Percentiles rank a stretch among this genome's conserved stretches.
Evolutionary conservation across 352 stramenopile species (phyloP).

Genomic region (Globisporangium radiosum): DNA sequence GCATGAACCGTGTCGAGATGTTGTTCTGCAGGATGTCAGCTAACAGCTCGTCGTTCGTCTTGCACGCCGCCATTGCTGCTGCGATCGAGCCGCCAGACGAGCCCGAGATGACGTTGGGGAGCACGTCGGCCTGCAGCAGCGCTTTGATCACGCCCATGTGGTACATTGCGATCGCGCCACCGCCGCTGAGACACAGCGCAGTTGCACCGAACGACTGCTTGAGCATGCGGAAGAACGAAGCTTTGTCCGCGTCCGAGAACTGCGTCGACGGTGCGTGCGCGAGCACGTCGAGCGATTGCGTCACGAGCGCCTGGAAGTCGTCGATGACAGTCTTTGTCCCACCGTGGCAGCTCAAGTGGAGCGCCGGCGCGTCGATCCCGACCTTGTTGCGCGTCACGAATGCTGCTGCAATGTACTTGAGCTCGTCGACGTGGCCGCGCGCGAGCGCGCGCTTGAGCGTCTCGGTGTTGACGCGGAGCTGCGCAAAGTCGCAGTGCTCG

Average conservation of each 20-base stretch:
- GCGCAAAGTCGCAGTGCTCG: conserved; percentile 56
- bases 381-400: conserved; percentile 62
- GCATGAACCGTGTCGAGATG: conserved; percentile 53
- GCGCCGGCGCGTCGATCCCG: conserved; percentile 41
- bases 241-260: conserved; percentile 40
- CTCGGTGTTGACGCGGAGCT: conserved; percentile 36
- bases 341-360: conserved; percentile 50
- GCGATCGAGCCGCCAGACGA: conserved; percentile 90
- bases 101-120: conserved; percentile 91
- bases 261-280: conserved; percentile 16
- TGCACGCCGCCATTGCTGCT: conserved; percentile 81
- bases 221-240: conserved; percentile 44
- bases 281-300: conserved; percentile 39
- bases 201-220: conserved; percentile 86
- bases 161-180: conserved; percentile 92
- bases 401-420: conserved; percentile 56
- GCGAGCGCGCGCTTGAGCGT: conserved; percentile 26
- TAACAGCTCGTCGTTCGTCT: conserved; percentile 76
- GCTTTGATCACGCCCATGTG: conserved; percentile 91
- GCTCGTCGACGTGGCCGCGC: conserved; percentile 31
- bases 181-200: conserved; percentile 89
- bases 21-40: conserved; percentile 40
- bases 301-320: conserved; percentile 38
- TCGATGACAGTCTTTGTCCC: conserved; percentile 61
- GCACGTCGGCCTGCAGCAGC: conserved; percentile 76